Base-by-base conservation (phyloP, 495 filamentous ascomycete genomes). In the Penicillium silybi region DNA sequence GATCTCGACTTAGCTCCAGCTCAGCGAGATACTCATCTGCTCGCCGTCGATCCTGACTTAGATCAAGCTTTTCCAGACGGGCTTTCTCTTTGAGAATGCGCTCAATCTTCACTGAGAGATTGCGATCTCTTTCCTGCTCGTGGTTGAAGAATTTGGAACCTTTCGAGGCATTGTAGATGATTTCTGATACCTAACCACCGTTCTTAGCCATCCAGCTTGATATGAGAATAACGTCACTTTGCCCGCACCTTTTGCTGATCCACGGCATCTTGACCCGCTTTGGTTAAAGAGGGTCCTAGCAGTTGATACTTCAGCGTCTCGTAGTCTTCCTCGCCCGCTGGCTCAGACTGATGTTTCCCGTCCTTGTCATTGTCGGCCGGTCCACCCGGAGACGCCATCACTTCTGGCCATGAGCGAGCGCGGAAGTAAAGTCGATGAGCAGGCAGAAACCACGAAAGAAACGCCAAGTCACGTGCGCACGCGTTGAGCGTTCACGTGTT, bases 111-210 rank as follows among this genome's bases (percentile, higher is more conserved):
- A 83, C 74, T 0, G 95, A 96, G 29, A 97, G 82, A 44, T 81
- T 80, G 56, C 85, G 85, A 74, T 97, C 95, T 53, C 83, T 82
- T 46, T 70, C 75, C 64, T 95, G 88, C 62, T 97, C 95, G 57
- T 91, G 89, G 59, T 88, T 90, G 77, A 97, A 99, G 74, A 87
- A 99, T 64, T 96, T 97, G 50, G 90, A 96, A 20, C 95, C 95
- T 66, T 91, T 96, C 11, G 90, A 96, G 11, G 93, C 92, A 68
- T 95, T 89, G 70, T 96, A 97, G 44, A 99, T 99, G 51, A 99
- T 84, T 66, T 97, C 90, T 0, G 91, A 92, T n/a, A 96, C 88
- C 83, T 87, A 6, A 34, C 10, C 18, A 25, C n/a, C 13, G 3
- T 25, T 15, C n/a, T 55, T 5, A 57, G 50, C 41, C n/a, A 32